Percentiles rank a stretch among this genome's conserved stretches.
phyloP scores from a whole-genome alignment of 495 filamentous ascomycete genomes.

The Staphylotrichum tortipilum region DNA sequence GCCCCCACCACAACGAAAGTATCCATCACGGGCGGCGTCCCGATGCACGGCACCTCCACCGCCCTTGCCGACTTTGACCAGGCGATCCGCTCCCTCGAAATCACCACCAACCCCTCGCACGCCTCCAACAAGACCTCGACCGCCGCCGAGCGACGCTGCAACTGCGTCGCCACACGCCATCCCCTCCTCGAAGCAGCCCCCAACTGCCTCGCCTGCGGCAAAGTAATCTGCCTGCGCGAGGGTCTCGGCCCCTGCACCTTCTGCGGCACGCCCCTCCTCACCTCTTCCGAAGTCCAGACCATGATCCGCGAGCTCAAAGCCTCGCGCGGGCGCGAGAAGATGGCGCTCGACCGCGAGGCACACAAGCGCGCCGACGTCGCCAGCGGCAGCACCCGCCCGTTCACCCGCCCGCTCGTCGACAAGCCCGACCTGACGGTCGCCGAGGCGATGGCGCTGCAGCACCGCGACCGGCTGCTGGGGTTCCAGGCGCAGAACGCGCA shows the following conservation, averaged over 20 bases:
- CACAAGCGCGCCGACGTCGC: slow-evolving; percentile 57
- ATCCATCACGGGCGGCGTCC: slow-evolving; percentile 58
- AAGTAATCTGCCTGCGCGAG: slow-evolving; percentile 94
- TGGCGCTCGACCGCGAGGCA: slow-evolving; percentile 63
- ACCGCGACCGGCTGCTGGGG: slow-evolving; percentile 70
- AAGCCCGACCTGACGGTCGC: slow-evolving; percentile 28
- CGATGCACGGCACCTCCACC: slow-evolving; percentile 69
- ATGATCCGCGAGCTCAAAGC: slow-evolving; percentile 84
- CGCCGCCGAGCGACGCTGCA: slow-evolving; percentile 56
- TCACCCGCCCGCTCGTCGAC: slow-evolving; percentile 20
- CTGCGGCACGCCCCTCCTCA: slow-evolving; percentile 67
- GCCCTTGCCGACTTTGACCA: slow-evolving; percentile 78
- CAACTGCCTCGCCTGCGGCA: slow-evolving; percentile 88
- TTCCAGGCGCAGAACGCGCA: slow-evolving; percentile 87
- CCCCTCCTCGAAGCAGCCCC: slow-evolving; percentile 78
- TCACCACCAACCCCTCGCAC: slow-evolving; percentile 75
- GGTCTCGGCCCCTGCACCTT: slow-evolving; percentile 93
- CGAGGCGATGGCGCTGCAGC: slow-evolving; percentile 55
- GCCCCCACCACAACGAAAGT: slow-evolving; percentile 42
- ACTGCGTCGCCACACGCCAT: slow-evolving; percentile 77
- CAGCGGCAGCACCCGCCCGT: slow-evolving; percentile 37
- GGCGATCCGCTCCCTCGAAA: slow-evolving; percentile 82
- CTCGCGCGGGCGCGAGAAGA: slow-evolving; percentile 77
- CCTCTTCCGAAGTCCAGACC: slow-evolving; percentile 58
- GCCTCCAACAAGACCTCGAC: slow-evolving; percentile 32